Evolutionary conservation across 169 alveolate genomes (phyloP), one percentile per base, ranked within the genome.

Genomic region (Fabrea salina): DNA sequence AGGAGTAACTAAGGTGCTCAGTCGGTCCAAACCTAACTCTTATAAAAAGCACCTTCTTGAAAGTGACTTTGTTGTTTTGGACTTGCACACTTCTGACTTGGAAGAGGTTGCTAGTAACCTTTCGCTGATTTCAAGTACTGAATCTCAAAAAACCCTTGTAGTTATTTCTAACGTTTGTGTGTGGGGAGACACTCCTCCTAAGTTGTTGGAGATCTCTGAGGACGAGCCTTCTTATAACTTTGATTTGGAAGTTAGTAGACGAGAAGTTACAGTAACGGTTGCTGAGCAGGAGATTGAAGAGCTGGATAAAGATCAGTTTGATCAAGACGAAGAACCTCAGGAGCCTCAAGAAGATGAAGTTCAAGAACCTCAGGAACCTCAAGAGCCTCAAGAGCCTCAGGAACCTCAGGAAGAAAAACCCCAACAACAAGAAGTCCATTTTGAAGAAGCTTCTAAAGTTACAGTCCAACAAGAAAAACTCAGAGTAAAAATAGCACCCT

Each of bases 31-130:
- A 22, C 16, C 25, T 30, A 49, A 19, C 19, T 0, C 30, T 22
- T 44, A 5, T 70, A 70, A 49, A 27, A 70, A 49, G 53, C 8
- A 19, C 11, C 19, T 70, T 13, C 37, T 70, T 5, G 79, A 70
- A 19, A 47, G 79, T 39, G 79, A 70, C 27, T 39, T 70, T 0
- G 72, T 90, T 16, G 80, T 92, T 22, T 91, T 75, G 75, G 96
- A 94, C 78, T 75, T 94, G 40, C 85, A 86, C 74, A 81, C 91
- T 13, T 86, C 87, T 13, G 94, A 89, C 72, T 83, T 85, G 25
- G 94, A 80, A 56, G 97, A 94, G 70, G 84, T 89, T 19, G 96
- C 89, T 51, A 79, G 61, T 68, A 83, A 86, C 2, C 57, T 94
- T 19, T 85, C 87, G 72, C 49, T 75, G 25, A 30, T 47, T 4